Base-by-base conservation (phyloP, 139 green algal species). In the Volvox reticuliferus region DNA sequence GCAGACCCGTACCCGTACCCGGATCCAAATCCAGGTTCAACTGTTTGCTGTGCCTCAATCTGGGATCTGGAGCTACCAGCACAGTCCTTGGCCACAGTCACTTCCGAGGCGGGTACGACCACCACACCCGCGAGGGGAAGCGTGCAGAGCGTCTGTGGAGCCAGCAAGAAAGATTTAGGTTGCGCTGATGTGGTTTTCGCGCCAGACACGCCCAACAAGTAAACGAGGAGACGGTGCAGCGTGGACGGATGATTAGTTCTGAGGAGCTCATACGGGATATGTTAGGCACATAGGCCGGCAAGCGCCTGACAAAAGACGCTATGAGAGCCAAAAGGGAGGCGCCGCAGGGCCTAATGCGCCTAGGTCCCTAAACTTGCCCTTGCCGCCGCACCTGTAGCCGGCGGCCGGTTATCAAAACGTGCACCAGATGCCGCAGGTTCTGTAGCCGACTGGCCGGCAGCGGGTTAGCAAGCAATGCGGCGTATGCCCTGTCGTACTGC, bases 391-490 rank as follows among this genome's bases (percentile, higher is more conserved):
- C 87, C 87, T 87, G 82, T 71, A 95, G 82, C 69, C 90, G 37
- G 20, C 88, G 63, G 19, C 33, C 35, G 79, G 91, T 84, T 22
- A 83, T 77, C 88, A 95, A 88, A 50, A 80, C 82, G 75, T 91
- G 91, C 80, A 95, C 87, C 65, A 96, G 83, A 35, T 92, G 92
- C 32, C 92, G 35, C 63, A 96, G 82, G 69, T 73, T 87, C 68
- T 96, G 93, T 37, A 93, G 89, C 65, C 78, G 69, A 1, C 50
- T 75, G 30, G 93, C 91, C 0, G 92, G 91, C n/a, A 94, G 26
- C 19, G 94, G 94, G 91, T 95, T 96, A 36, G 90, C 80, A 13
- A 93, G 65, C 50, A 94, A 82, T 24, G 94, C 94, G 5, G 87
- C 83, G 85, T 96, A 95, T 22, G 94, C 94, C 26, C 86, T 84